Base-by-base conservation (phyloP, 768 basidiomycete genomes). In the Lactarius sp. region DNA sequence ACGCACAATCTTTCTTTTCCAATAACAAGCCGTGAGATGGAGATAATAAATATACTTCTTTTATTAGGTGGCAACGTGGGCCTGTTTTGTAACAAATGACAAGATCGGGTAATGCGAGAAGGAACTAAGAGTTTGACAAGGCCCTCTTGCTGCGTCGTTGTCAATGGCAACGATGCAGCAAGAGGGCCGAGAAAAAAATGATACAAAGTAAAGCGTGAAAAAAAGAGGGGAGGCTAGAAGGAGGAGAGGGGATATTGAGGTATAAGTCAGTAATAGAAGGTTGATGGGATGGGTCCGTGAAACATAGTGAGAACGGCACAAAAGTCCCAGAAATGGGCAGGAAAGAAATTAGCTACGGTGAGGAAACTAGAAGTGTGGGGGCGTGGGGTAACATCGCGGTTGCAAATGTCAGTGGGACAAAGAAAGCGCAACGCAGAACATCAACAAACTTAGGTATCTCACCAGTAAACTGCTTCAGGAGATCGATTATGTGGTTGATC, bases 381-480 rank as follows among this genome's bases (percentile, higher is more conserved):
- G 42, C 6, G 47, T 47, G 5, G 14, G 42, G 42, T 42, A 53
- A 54, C 20, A 27, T 22, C n/a, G 37, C 37, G 10, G 36, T 37
- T 18, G 33, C 52, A 53, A 53, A 20, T 37, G 36, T 6, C 16
- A 44, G 16, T 5, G 20, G 18, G 20, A 9, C 6, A 20, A 27
- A 12, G 36, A 54, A 54, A 18, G 22, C 22, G 13, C 22, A 54
- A 54, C 22, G 6, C 39, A 22, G 39, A 34, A 52, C 27, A 27
- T 27, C 27, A 3, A 27, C 56, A 50, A 68, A 66, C 56, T 69
- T n/a, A n/a, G n/a, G n/a, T n/a, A n/a, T n/a, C n/a, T n/a, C 62
- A 18, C 49, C 33, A n/a, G 53, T 36, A 13, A 52, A 27, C 22
- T 20, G 5, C 20, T 60, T 54, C 50, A n/a, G n/a, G n/a, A n/a